Evolutionary conservation across 2,329 filamentous ascomycete genomes (phyloP).

Genomic region (Colletotrichum costaricense): DNA sequence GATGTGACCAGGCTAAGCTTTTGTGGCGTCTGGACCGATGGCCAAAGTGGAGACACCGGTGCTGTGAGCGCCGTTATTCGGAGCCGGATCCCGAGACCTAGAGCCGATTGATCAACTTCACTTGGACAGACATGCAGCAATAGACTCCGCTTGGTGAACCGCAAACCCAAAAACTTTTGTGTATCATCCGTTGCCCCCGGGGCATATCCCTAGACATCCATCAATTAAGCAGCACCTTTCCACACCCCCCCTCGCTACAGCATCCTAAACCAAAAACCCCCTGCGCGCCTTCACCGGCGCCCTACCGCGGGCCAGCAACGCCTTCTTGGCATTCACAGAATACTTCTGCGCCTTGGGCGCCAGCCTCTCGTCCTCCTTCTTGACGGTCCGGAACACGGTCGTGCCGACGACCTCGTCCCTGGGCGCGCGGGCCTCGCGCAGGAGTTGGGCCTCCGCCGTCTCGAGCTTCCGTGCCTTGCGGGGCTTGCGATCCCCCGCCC

Average conservation of each 20-base stretch:
- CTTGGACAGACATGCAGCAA: background rate
- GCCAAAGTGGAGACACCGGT: background rate
- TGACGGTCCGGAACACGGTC: slow-evolving; percentile 64
- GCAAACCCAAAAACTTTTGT: slow-evolving; percentile 28
- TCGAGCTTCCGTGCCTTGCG: slow-evolving; percentile 58
- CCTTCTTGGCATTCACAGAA: slow-evolving; percentile 54
- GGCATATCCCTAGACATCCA: background rate
- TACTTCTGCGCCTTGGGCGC: slow-evolving; percentile 60
- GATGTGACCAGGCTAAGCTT: slow-evolving; percentile 14
- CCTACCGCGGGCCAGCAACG: slow-evolving; percentile 59
- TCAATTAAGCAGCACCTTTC: slow-evolving; percentile 1
- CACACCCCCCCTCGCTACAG: background rate
- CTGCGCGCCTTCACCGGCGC: slow-evolving; percentile 47
- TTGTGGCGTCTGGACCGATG: slow-evolving; percentile 3
- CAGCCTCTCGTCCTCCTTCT: slow-evolving; percentile 57
- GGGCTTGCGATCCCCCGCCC: slow-evolving; percentile 40
- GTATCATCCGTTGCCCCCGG: background rate
- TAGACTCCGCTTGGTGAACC: background rate
- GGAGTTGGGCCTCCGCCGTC: slow-evolving; percentile 50
- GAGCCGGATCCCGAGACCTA: background rate
- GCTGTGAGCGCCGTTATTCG: background rate
- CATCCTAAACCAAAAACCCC: slow-evolving; percentile 55
- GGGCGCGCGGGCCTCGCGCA: slow-evolving; percentile 46
- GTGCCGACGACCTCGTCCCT: slow-evolving; percentile 62
- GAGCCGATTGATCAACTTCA: background rate